A percentile compares a stretch with the other conserved stretches of the same genome.
Evolutionary conservation across 768 basidiomycete genomes (phyloP).

Genomic region (Boletus subcaerulescens): DNA sequence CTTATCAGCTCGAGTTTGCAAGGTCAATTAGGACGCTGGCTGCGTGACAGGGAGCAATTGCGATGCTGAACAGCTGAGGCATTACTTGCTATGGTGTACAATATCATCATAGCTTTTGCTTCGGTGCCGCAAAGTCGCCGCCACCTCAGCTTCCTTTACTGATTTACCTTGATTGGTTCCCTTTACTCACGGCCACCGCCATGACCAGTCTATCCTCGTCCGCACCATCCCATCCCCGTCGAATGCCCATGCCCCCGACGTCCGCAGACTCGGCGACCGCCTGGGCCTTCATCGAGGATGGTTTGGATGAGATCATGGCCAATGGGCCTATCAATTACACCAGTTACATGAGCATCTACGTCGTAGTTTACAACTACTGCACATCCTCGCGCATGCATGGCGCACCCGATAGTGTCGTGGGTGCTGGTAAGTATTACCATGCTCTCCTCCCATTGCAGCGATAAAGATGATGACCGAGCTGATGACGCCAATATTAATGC

Average conservation of each 20-base stretch:
- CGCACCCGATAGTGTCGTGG: slow-evolving; percentile 33
- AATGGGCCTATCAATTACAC: slow-evolving; percentile 86
- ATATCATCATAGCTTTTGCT: too few species aligned
- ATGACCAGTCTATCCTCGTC: slow-evolving; percentile 32
- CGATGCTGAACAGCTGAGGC: slow-evolving; percentile 36
- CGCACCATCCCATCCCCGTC: slow-evolving; percentile 31
- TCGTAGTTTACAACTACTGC: slow-evolving; percentile 97
- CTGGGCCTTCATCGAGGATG: slow-evolving; percentile 85
- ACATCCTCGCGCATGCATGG: slow-evolving; percentile 80
- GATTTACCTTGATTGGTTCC: slow-evolving; percentile 5
- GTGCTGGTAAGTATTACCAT: slow-evolving; percentile 37
- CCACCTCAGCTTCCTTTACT: slow-evolving; percentile 3
- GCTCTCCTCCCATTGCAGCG: slow-evolving; percentile 9
- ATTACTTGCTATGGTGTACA: too few species aligned
- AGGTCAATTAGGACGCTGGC: slow-evolving; percentile 83
- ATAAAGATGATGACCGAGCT: slow-evolving; percentile 20
- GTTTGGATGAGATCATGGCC: slow-evolving; percentile 88
- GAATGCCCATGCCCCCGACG: slow-evolving; percentile 73
- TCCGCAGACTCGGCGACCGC: slow-evolving; percentile 74
- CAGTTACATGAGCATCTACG: slow-evolving; percentile 85
- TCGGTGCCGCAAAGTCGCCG: slow-evolving; percentile 26
- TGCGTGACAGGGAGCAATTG: slow-evolving; percentile 69
- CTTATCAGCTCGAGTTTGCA: slow-evolving; percentile 83
- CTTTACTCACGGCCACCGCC: slow-evolving; percentile 31
- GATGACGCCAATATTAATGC: slow-evolving; percentile 11